Evolutionary conservation across 2,329 filamentous ascomycete genomes (phyloP).

Genomic region (Phialemoniopsis sp.): DNA sequence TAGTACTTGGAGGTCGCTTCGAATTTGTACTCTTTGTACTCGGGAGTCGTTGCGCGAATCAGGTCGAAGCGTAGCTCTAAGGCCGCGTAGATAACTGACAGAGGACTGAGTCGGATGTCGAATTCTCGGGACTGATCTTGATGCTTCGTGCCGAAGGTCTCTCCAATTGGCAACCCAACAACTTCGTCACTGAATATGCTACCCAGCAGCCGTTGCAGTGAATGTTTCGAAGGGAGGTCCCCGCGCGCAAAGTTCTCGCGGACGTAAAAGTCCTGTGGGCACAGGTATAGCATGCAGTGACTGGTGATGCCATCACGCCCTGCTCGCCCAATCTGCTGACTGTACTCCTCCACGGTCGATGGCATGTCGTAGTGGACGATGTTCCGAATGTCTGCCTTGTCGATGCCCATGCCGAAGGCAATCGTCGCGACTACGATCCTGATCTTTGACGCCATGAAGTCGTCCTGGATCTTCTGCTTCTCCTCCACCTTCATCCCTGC

Average conservation of each 20-base stretch:
- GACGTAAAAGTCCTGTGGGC: slow-evolving; percentile 51
- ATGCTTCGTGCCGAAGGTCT: slow-evolving; percentile 41
- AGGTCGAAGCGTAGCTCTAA: slow-evolving; percentile 55
- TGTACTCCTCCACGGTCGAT: slow-evolving; percentile 50
- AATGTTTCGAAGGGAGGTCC: slow-evolving; percentile 50
- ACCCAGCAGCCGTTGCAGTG: slow-evolving; percentile 40
- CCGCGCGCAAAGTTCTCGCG: slow-evolving; percentile 57
- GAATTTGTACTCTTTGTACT: slow-evolving; percentile 54
- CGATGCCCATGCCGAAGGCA: slow-evolving; percentile 58
- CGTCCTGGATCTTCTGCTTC: slow-evolving; percentile 44
- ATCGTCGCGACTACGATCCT: slow-evolving; percentile 51
- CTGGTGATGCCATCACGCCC: slow-evolving; percentile 49
- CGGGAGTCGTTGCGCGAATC: slow-evolving; percentile 51
- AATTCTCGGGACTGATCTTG: slow-evolving; percentile 39
- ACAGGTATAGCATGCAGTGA: slow-evolving; percentile 53
- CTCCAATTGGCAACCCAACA: slow-evolving; percentile 24
- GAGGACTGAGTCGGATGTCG: slow-evolving; percentile 46
- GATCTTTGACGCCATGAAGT: slow-evolving; percentile 42
- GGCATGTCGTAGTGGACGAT: slow-evolving; percentile 49
- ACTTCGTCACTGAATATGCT: slow-evolving; percentile 42
- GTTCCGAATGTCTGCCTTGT: slow-evolving; percentile 51
- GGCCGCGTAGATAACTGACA: slow-evolving; percentile 54
- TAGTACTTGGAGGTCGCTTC: slow-evolving; percentile 27
- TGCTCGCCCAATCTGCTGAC: slow-evolving; percentile 52
- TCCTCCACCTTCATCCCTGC: slow-evolving; percentile 40